Evolutionary conservation across 148 eudicot genomes (phyloP), one percentile per base, ranked within the genome.

Genomic region (Spergularia bocconei): DNA sequence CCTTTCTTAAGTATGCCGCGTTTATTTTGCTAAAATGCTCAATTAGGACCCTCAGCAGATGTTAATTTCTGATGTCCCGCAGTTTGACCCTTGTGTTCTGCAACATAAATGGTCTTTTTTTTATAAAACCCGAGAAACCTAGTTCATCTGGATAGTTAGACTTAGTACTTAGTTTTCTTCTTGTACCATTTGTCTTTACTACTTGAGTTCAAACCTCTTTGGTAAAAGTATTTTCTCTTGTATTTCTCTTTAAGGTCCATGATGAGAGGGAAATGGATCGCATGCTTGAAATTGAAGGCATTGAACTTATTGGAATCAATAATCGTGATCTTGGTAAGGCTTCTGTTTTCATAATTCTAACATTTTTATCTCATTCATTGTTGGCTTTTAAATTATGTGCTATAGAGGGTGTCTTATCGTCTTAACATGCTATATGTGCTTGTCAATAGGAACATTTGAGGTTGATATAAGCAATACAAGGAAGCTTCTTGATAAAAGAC

Each of bases 251-350:
- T 38, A 20, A 93, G 98, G 98, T 93, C 66, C 98, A 93, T 71
- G 85, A 95, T 82, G 96, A 87, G 72, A 83, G 81, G 76, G 98
- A 95, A 87, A 89, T 95, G 90, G 98, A 95, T 55, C 98, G 98
- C 19, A 87, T 92, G 63, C 96, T 95, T 58, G 91, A 68, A 59
- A 84, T 95, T 52, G 97, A 91, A n/a, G 98, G 93, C 61, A 79
- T 92, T 71, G 84, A 92, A 75, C 96, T 94, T 73, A 82, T 94
- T 75, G 97, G 98, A 82, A 94, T 94, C 84, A 94, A 94, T 81
- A 94, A 94, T 56, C 91, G 98, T 33, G 79, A 89, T 88, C 96
- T 94, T 61, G 96, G 98, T 94, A 82, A 47, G 81, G 63, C 39
- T 39, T 58, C 17, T 39, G 36, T 51, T 54, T 20, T 13, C 71